These are phyloP conservation scores for Lithohypha guttulata DNA, from an alignment of 2,329 filamentous ascomycete species.

Conservation along the genomic window DNA sequence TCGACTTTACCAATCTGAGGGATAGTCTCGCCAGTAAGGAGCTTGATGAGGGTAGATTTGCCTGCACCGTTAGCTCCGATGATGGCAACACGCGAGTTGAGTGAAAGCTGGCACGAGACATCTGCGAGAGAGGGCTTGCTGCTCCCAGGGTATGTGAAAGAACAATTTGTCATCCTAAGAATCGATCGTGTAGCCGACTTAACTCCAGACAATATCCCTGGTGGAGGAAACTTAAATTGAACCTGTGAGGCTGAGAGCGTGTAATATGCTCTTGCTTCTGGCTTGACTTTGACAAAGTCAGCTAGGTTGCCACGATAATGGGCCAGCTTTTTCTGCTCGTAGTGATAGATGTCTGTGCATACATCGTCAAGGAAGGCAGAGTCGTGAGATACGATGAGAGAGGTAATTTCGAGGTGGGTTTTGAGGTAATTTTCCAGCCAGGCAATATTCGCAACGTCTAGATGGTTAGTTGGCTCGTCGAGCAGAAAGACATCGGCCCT, in stretches of 20 bases:
- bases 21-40: conserved; percentile 84
- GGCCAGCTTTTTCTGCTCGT: conserved; percentile 88
- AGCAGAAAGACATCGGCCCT: conserved; percentile 91
- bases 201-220: conserved; percentile 86
- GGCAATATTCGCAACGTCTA: conserved; percentile 90
- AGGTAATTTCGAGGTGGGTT: conserved; percentile 91
- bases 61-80: conserved; percentile 96
- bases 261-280: conserved; percentile 97
- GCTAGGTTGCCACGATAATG: conserved; percentile 42
- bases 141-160: conserved; percentile 85
- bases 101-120: conserved; percentile 73
- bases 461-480: conserved; percentile 97
- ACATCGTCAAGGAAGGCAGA: conserved; percentile 94
- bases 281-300: conserved; percentile 73
- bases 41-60: conserved; percentile 96
- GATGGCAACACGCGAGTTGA: conserved; percentile 89
- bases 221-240: conserved; percentile 96
- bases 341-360: conserved; percentile 98
- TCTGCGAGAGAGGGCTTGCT: conserved; percentile 78
- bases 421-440: conserved; percentile 96
- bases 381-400: conserved; percentile 96
- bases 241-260: conserved; percentile 79
- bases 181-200: conserved; percentile 92
- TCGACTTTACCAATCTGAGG: conserved; percentile 78
- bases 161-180: conserved; percentile 84